Percentiles rank a stretch among this genome's conserved stretches.
phyloP scores from a whole-genome alignment of 768 basidiomycete genomes.

The Austroboletus eburneus region DNA sequence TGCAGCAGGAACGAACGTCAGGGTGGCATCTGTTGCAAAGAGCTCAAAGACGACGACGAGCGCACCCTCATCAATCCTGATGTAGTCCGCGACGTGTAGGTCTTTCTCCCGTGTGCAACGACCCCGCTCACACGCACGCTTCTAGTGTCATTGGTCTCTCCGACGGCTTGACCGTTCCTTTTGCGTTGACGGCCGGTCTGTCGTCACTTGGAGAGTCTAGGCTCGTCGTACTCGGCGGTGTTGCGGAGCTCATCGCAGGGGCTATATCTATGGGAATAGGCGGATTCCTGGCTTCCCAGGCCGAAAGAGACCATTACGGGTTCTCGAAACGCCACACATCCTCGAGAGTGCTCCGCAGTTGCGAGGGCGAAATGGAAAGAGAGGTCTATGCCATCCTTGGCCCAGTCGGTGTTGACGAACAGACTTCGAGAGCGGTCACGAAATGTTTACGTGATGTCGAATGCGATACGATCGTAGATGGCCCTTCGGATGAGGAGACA shows the following conservation, averaged over 20 bases:
- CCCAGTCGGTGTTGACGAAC: conserved; percentile 85
- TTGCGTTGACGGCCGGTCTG: conserved; percentile 85
- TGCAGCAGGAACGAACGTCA: conserved; percentile 52
- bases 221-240: conserved; percentile 90
- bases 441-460: conserved; percentile 68
- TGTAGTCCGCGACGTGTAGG: conserved; percentile 81
- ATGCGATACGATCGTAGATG: conserved; percentile 31
- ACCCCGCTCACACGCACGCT: conserved; percentile 3
- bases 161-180: conserved; percentile 88
- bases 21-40: conserved; percentile 82
- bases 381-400: conserved; percentile 87
- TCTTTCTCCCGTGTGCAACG: background rate
- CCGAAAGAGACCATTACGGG: conserved; percentile 92
- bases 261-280: conserved; percentile 99
- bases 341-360: conserved; percentile 81
- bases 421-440: conserved; percentile 74
- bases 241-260: conserved; percentile 95
- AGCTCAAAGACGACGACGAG: conserved; percentile 76
- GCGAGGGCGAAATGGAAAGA: conserved; percentile 93
- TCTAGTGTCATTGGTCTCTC: conserved; percentile 83
- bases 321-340: conserved; percentile 73
- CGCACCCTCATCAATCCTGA: conserved; percentile 83
- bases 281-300: conserved; percentile 94
- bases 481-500: conserved; percentile 49
- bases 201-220: conserved; percentile 85